Base-by-base conservation (phyloP, 495 filamentous ascomycete species). In the Penicillium cinerascens region DNA sequence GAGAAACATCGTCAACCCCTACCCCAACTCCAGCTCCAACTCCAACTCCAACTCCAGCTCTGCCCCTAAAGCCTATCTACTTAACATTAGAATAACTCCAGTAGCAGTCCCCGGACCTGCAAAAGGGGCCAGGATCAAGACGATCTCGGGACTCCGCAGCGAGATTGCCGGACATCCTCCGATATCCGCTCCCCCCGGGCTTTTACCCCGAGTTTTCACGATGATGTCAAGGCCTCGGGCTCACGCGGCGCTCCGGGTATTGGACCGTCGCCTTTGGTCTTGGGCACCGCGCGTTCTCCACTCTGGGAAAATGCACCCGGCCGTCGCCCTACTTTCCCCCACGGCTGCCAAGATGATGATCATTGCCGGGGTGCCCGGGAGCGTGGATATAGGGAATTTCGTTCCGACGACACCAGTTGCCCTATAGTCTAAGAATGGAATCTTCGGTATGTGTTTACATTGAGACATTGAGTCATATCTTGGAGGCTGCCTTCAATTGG, bases 91-190 rank as follows among this genome's bases (percentile, higher is more conserved):
- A 33, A 4, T 0, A n/a, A 22, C 1, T 7, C 37, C 22, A 22
- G n/a, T 39, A 40, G 18, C 3, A 35, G 18, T 22, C 20, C 37
- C 22, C 27, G 37, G 44, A 33, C 29, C n/a, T 18, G 36, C 44
- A 16, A 37, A 27, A 40, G 29, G 33, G n/a, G n/a, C n/a, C n/a
- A n/a, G n/a, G n/a, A n/a, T n/a, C n/a, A n/a, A 29, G 44, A 29
- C 17, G 39, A 51, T 56, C 52, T 6, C 38, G 52, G 48, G 10
- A 15, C 47, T 54, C 51, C 56, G 52, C 43, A 55, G 16, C 20
- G 44, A 16, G 10, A 22, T 35, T 23, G 18, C 4, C 55, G 60
- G 59, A 59, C 49, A 49, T 56, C 15, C 20, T 56, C 60, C 60
- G 60, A 54, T n/a, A n/a, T n/a, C n/a, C n/a, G n/a, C 48, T 42